A percentile compares a stretch with the other conserved stretches of the same genome.
phyloP scores from a whole-genome alignment of 345 rosid species.

The Aquilaria malaccensis region DNA sequence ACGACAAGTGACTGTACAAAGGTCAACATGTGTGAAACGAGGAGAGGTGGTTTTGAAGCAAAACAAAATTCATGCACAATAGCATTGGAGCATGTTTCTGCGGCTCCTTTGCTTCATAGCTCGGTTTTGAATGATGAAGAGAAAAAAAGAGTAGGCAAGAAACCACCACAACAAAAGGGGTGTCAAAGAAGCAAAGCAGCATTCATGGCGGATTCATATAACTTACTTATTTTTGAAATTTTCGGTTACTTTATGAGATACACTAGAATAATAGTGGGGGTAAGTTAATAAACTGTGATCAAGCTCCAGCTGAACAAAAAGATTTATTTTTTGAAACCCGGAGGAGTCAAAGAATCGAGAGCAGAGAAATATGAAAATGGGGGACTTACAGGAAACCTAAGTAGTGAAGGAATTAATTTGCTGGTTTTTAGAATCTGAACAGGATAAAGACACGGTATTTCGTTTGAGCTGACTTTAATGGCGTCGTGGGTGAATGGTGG shows the following conservation, averaged over 20 bases:
- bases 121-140: conserved; percentile 21
- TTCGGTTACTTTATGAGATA: conserved; percentile 4
- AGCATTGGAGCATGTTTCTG: background rate
- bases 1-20: conserved; percentile 4
- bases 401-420: background rate
- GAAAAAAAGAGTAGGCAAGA: background rate
- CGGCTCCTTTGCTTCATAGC: conserved; percentile 32
- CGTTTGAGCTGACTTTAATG: no score
- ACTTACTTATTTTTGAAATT: conserved; percentile 2
- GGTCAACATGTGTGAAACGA: background rate
- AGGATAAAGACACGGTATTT: no score
- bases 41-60: conserved; percentile 14
- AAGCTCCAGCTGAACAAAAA: conserved; percentile 1
- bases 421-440: background rate
- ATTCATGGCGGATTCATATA: conserved; percentile 25
- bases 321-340: background rate
- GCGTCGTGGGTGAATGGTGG: no score
- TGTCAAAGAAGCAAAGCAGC: conserved; percentile 27
- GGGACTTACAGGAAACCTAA: background rate
- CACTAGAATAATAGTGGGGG: no score
- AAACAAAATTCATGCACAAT: conserved; percentile 13
- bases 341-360: background rate
- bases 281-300: background rate
- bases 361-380: background rate
- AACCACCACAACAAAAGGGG: conserved; percentile 6